Evolutionary conservation across 306 rosid species (phyloP), one percentile per base, ranked within the genome.

Genomic region (Inga leiocalycina): DNA sequence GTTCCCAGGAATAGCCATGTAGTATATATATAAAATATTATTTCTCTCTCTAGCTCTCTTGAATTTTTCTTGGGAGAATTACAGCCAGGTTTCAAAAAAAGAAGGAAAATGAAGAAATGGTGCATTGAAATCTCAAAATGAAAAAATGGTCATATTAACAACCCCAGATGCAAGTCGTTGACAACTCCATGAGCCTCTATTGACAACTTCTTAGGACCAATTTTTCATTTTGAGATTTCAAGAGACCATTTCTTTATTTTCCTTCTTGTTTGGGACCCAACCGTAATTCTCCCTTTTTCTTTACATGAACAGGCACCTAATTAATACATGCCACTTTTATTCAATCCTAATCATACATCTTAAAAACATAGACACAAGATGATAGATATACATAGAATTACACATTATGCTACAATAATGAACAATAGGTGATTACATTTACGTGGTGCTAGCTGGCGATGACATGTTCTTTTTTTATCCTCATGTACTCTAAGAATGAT

Each of bases 401-500:
- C 27, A 56, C 64, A 19, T 56, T 56, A 56, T 20, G 27, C 10
- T 56, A 19, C 19, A 19, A 54, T 16, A 56, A n/a, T 56, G 8
- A n/a, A 56, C 27, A 56, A 12, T 0, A 8, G 27, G 6, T 20
- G 10, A 56, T 49, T 49, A 14, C 8, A 39, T 17, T 56, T 56
- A 56, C 12, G n/a, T 17, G 1, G 67, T 11, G 2, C 37, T 11
- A 13, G 59, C 0, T 11, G 19, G 59, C 0, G 54, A 49, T 30
- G 15, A 20, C 4, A 3, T 76, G 57, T 64, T 52, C 75, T 19
- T 68, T 27, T 59, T 82, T 30, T 46, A 87, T 72, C 72, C 24
- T 91, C 90, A 89, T 80, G 12, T 22, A 65, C 39, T 91, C 91
- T 78, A 91, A 73, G 78, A 86, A 81, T 1, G 94, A 79, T 64